A percentile compares a stretch with the other conserved stretches of the same genome.
Evolutionary conservation across 202 grass and related monocot genomes (phyloP).

Genomic region (Tripidium arundinaceum): DNA sequence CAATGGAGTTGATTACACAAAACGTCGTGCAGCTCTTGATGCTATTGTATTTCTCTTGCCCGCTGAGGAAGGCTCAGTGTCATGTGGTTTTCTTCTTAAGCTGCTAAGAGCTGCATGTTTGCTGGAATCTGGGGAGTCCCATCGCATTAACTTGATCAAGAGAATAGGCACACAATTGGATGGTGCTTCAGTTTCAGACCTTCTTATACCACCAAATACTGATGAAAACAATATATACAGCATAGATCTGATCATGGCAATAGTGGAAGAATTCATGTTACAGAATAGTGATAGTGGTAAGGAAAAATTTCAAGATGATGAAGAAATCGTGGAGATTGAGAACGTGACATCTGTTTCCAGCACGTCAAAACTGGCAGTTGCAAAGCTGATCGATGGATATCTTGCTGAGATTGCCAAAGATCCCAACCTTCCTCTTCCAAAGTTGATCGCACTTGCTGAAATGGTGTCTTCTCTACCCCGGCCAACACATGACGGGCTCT

Average conservation of each 20-base stretch:
- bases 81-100: constrained; percentile 84
- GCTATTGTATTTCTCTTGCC: constrained; percentile 67
- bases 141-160: constrained; percentile 48
- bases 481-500: constrained; percentile 70
- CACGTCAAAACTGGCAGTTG: constrained; percentile 51
- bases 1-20: constrained; percentile 51
- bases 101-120: constrained; percentile 67
- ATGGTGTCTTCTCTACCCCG: constrained; percentile 56
- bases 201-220: constrained; percentile 49
- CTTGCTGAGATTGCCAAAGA: constrained; percentile 88
- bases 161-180: constrained; percentile 69
- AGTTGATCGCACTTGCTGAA: constrained; percentile 76
- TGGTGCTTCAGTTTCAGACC: constrained; percentile 75
- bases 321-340: constrained; percentile 53
- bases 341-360: constrained; percentile 43
- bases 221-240: constrained; percentile 44
- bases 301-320: constrained; percentile 33
- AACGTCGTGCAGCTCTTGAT: constrained; percentile 46
- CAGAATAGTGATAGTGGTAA: constrained; percentile 35
- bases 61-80: constrained; percentile 57
- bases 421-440: constrained; percentile 65
- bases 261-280: constrained; percentile 65
- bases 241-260: constrained; percentile 56
- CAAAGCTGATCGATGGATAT: constrained; percentile 89
- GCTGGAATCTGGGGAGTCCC: constrained; percentile 54